These are phyloP conservation scores for Quercus phellos DNA, from an alignment of 331 rosid species.

Conservation along the genomic window DNA sequence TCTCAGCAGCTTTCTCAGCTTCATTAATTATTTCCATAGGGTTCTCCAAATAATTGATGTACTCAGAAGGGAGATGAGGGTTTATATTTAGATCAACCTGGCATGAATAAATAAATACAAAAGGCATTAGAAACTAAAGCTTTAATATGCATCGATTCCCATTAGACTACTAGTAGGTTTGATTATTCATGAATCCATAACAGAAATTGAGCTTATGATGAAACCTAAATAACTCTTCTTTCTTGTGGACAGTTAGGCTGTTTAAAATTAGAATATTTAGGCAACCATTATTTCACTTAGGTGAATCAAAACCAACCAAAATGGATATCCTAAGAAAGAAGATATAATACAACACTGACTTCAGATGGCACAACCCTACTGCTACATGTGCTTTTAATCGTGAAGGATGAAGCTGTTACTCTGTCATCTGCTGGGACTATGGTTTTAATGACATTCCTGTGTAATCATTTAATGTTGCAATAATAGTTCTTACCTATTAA, in stretches of 20 bases:
- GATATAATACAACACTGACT: not conserved
- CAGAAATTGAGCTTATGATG: not conserved
- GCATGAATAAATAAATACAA: constrained; percentile 9
- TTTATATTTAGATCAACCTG: constrained; percentile 77
- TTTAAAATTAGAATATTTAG: not conserved
- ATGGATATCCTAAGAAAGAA: not conserved
- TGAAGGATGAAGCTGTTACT: too few relatives aligned
- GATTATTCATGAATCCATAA: not conserved
- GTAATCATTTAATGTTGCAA: too few relatives aligned
- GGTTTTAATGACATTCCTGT: too few relatives aligned
- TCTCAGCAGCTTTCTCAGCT: constrained; percentile 81
- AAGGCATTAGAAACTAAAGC: constrained; percentile 2
- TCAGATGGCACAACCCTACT: too few relatives aligned
- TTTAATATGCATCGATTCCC: not conserved
- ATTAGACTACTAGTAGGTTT: not conserved
- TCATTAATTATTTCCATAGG: constrained; percentile 80
- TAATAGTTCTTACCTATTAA: too few relatives aligned
- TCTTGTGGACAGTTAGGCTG: not conserved
- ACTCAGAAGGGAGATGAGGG: constrained; percentile 83
- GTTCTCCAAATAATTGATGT: constrained; percentile 82
- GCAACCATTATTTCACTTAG: not conserved
- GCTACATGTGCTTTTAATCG: too few relatives aligned
- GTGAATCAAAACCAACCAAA: not conserved
- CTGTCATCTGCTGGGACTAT: too few relatives aligned
- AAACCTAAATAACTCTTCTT: not conserved